These are phyloP conservation scores for Cryphonectria naterciae DNA, from an alignment of 2,329 filamentous ascomycete genomes.

Conservation along the genomic window DNA sequence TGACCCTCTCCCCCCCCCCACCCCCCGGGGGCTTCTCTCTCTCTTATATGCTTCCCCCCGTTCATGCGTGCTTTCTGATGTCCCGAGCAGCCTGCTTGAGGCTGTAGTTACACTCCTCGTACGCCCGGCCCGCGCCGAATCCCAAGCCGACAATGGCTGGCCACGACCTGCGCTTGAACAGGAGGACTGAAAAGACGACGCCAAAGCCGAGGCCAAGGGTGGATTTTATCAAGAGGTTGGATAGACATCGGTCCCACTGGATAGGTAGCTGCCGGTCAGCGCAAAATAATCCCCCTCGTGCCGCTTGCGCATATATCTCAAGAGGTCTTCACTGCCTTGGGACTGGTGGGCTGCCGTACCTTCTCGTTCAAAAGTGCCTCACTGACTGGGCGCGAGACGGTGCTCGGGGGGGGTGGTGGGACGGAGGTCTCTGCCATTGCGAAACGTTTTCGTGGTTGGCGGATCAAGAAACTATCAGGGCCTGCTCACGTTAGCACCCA, in stretches of 20 bases:
- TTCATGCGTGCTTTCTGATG: constrained; percentile 57
- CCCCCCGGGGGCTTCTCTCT: neutral
- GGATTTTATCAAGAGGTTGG: constrained; percentile 95
- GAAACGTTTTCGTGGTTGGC: constrained; percentile 25
- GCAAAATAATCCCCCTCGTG: neutral
- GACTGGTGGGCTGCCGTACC: constrained; percentile 57
- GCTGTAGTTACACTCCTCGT: constrained; percentile 95
- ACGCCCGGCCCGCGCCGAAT: constrained; percentile 94
- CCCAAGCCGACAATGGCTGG: constrained; percentile 93
- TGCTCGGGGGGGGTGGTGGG: constrained; percentile 63
- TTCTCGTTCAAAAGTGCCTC: constrained; percentile 99
- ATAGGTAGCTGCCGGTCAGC: constrained; percentile 15
- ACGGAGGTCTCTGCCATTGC: constrained; percentile 59
- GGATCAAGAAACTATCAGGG: constrained; percentile 5
- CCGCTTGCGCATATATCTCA: neutral
- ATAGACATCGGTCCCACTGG: constrained; percentile 98
- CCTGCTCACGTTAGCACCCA: constrained; percentile 30
- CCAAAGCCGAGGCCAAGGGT: constrained; percentile 95
- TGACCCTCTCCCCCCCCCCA: neutral
- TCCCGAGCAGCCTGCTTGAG: constrained; percentile 65
- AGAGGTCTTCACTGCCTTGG: neutral
- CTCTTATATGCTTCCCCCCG: neutral
- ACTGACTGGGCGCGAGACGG: constrained; percentile 84
- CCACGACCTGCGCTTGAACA: constrained; percentile 98
- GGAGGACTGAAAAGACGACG: constrained; percentile 95